Base-by-base conservation (phyloP, 257 asterid genomes). In the Solanum chmielewskii region DNA sequence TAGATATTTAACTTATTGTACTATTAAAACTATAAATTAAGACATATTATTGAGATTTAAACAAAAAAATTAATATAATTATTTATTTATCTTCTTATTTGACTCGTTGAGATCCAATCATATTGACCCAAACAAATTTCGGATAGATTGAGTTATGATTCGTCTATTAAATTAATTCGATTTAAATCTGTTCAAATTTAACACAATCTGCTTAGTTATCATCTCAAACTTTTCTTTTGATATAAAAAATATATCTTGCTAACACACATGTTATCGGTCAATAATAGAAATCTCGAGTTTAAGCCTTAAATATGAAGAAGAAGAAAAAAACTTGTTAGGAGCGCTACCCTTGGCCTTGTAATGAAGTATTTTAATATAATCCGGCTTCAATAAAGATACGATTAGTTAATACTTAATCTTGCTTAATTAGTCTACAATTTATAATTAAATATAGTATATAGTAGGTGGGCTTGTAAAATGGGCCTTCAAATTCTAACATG, bases 401-500 rank as follows among this genome's bases (percentile, higher is more conserved):
- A 11, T 20, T 4, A 56, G 12, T 23, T 16, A 3, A 52, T 52
- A 52, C 60, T 16, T 7, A 7, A 62, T 62, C 7, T 3, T n/a
- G 3, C 15, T 62, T 62, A 62, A 62, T 23, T 62, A 62, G 5
- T 62, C 6, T 23, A 62, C 1, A 12, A 62, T 62, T 62, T 62
- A 62, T 62, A 29, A 73, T 18, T 16, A 56, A 56, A 13, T 35
- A 5, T 73, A 20, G 27, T 10, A 12, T 35, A 37, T 73, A 73
- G 14, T 73, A 39, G 8, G 21, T 76, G 59, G 59, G 59, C 83
- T 76, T n/a, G 12, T 77, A 77, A 42, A n/a, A 42, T 25, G 60
- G 83, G 62, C 83, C 83, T 77, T 14, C 11, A 42, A 14, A 25
- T 42, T 76, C 83, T 31, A 74, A 74, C 20, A 27, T 75, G 52